Conservation (phyloP, 140 eudicot genomes). For the Flaveria floridana region DNA sequence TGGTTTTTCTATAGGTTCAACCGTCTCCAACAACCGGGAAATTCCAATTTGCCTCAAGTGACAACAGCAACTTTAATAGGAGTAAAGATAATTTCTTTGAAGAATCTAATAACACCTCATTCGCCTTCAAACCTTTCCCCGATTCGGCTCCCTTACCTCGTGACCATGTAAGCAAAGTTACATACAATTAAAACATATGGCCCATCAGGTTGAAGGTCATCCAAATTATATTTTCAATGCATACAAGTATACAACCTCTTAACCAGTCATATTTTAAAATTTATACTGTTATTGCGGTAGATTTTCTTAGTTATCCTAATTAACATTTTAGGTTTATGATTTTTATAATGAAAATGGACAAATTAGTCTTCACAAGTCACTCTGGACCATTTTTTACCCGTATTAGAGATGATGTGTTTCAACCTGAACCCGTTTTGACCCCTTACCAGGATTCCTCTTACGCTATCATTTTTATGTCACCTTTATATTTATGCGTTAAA, state of each 20-base stretch:
- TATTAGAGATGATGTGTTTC: neutral
- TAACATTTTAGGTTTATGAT: neutral
- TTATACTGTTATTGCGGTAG: neutral
- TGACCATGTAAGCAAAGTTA: constrained; percentile 50
- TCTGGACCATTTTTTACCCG: neutral
- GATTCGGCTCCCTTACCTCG: constrained; percentile 45
- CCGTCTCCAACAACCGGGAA: constrained; percentile 93
- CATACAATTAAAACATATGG: neutral
- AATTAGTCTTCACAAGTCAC: neutral
- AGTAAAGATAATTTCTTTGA: constrained; percentile 51
- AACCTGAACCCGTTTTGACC: neutral
- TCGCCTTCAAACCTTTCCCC: constrained; percentile 58
- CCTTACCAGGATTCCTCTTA: neutral
- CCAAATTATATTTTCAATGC: neutral
- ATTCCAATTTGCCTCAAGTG: constrained; percentile 47
- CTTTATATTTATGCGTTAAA: neutral
- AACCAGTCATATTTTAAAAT: neutral
- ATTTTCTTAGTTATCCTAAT: neutral
- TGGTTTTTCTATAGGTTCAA: constrained; percentile 51
- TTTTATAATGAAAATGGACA: neutral
- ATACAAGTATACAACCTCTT: constrained; percentile 10
- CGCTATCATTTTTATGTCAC: neutral
- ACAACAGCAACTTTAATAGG: constrained; percentile 36
- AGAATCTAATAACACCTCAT: constrained; percentile 47
- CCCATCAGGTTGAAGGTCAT: neutral